A percentile compares a stretch with the other conserved stretches of the same genome.
Evolutionary conservation across 148 eudicot genomes (phyloP).

Genomic region (Rhododendron ferrugineum): DNA sequence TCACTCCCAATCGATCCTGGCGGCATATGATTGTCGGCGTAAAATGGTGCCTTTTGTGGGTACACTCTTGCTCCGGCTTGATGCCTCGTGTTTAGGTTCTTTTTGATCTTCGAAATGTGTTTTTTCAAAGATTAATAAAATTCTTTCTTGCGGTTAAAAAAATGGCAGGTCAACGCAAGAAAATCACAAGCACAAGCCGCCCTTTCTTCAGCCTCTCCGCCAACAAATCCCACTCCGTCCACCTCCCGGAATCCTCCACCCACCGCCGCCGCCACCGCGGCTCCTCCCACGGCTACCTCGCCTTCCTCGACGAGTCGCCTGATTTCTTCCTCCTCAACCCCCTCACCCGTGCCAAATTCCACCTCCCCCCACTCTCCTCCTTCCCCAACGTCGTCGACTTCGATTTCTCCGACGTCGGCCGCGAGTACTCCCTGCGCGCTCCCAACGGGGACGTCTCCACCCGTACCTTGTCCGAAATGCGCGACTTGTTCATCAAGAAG

Average conservation of each 20-base stretch:
- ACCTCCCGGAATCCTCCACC: conserved; percentile 34
- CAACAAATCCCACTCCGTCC: conserved; percentile 29
- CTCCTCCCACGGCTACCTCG: conserved; percentile 63
- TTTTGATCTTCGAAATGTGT: too few species aligned
- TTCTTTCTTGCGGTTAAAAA: too few species aligned
- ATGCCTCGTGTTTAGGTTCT: too few species aligned
- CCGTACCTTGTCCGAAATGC: conserved; percentile 44
- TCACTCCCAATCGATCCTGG: too few species aligned
- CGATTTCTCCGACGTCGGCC: conserved; percentile 37
- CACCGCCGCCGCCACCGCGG: conserved; percentile 50
- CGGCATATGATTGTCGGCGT: too few species aligned
- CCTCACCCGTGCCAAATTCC: conserved; percentile 29
- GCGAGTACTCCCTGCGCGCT: conserved; percentile 43
- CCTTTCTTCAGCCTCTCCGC: conserved; percentile 34
- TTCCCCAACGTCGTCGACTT: conserved; percentile 59
- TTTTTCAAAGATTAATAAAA: too few species aligned
- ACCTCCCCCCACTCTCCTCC: conserved; percentile 48
- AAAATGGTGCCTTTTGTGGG: too few species aligned
- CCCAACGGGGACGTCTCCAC: conserved; percentile 17
- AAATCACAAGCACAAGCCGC: conserved; percentile 8
- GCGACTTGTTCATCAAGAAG: conserved; percentile 48
- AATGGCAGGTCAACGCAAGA: background rate
- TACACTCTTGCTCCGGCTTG: too few species aligned
- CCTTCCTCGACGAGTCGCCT: conserved; percentile 44
- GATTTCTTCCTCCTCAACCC: conserved; percentile 53